phyloP scores from a whole-genome alignment of 139 green algal genomes.

The Closterium sp. region DNA sequence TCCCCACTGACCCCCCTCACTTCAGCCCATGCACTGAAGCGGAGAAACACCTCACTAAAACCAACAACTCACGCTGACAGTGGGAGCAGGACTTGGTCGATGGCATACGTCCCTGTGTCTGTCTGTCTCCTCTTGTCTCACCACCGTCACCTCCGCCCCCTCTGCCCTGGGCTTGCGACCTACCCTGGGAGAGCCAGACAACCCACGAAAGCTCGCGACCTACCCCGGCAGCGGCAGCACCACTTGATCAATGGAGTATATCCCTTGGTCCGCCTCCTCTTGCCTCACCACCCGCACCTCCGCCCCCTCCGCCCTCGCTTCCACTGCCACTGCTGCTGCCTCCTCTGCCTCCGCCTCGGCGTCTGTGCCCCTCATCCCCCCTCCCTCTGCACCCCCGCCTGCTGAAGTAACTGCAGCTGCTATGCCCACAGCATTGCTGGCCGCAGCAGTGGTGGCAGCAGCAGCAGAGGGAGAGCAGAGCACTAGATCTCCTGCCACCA shows the following conservation, averaged over 20 bases:
- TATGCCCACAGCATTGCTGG: no score
- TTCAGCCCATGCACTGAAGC: no score
- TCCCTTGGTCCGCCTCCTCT: conserved; percentile 61
- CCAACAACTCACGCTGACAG: no score
- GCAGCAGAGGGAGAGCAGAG: not conserved
- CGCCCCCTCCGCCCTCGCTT: not conserved
- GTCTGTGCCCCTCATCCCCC: not conserved
- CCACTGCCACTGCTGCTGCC: not conserved
- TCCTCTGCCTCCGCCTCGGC: not conserved
- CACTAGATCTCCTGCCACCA: not conserved
- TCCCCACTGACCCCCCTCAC: no score
- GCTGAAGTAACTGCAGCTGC: not conserved
- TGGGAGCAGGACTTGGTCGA: no score
- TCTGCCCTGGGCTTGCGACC: not conserved
- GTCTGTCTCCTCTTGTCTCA: no score
- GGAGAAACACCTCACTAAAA: no score
- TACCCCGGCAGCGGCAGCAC: conserved; percentile 84
- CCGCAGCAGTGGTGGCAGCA: not conserved
- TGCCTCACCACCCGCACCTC: conserved; percentile 62
- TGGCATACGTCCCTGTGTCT: no score
- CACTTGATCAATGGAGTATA: conserved; percentile 72
- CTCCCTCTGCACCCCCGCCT: not conserved
- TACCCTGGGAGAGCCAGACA: conserved; percentile 82
- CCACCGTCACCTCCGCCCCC: no score
- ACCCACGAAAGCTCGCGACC: no score